These are phyloP conservation scores for Kregervanrija delftensis DNA, from an alignment of 805 yeast genomes.

Conservation along the genomic window DNA sequence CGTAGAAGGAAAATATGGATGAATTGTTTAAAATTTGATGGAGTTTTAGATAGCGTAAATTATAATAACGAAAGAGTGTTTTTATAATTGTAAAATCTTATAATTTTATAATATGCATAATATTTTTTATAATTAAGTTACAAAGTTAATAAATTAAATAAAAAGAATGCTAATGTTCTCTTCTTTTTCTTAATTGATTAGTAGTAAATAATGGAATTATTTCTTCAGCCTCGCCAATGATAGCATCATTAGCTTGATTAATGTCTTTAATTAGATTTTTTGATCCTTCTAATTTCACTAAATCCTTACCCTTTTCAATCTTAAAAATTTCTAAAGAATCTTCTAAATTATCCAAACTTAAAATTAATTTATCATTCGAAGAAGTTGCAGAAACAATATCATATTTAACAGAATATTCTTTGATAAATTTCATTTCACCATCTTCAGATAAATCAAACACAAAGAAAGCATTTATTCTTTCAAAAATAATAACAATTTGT, in stretches of 20 bases:
- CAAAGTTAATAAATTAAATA: background rate
- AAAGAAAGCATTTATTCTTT: conserved; percentile 38
- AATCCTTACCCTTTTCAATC: conserved; percentile 19
- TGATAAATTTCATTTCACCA: conserved; percentile 25
- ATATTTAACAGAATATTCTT: conserved; percentile 19
- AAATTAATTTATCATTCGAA: conserved; percentile 17
- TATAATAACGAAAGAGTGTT: conserved; percentile 20
- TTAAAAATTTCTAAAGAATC: conserved; percentile 17
- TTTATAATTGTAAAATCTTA: conserved; percentile 9
- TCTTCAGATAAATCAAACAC: conserved; percentile 28
- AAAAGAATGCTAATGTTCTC: conserved; percentile 41
- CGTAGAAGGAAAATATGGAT: conserved; percentile 19
- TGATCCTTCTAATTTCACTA: conserved; percentile 14
- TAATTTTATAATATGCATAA: background rate
- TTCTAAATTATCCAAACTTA: conserved; percentile 21
- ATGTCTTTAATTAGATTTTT: conserved; percentile 26
- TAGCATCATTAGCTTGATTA: conserved; percentile 9
- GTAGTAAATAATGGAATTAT: conserved; percentile 49
- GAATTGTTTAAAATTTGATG: conserved; percentile 21
- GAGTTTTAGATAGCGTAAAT: conserved; percentile 20
- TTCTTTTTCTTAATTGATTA: conserved; percentile 52
- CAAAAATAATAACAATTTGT: conserved; percentile 38
- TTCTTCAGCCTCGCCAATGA: conserved; percentile 26
- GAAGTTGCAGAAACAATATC: conserved; percentile 22
- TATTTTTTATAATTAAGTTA: background rate